Percentiles rank a stretch among this genome's conserved stretches.
phyloP scores from a whole-genome alignment of 495 filamentous ascomycete species.

The Hypoxylon trugodes region DNA sequence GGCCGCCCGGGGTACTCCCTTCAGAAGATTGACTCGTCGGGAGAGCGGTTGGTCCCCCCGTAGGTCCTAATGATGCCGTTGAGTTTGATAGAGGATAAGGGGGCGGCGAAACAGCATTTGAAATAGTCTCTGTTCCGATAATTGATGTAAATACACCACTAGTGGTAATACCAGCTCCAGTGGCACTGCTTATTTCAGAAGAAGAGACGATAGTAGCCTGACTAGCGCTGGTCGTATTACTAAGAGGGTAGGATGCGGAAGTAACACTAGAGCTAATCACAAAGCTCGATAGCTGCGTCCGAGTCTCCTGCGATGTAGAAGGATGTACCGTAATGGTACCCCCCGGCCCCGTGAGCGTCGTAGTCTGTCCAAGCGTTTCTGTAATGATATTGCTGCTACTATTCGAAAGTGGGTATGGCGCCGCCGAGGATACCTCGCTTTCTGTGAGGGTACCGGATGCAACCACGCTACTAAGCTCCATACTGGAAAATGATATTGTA shows the following conservation, averaged over 20 bases:
- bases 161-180: constrained; percentile 17
- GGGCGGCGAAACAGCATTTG: constrained; percentile 8
- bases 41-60: constrained; percentile 8
- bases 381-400: constrained; percentile 13
- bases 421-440: constrained; percentile 12
- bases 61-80: constrained; percentile 13
- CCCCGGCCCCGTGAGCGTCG: constrained; percentile 2
- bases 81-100: constrained; percentile 18
- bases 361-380: background rate
- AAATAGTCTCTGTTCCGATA: constrained; percentile 1
- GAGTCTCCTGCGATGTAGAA: background rate
- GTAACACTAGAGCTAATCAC: constrained; percentile 17
- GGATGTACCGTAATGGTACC: constrained; percentile 7
- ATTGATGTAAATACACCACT: constrained; percentile 10
- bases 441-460: constrained; percentile 33
- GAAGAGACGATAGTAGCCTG: constrained; percentile 18
- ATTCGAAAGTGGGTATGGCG: constrained; percentile 25
- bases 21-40: constrained; percentile 7
- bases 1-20: background rate
- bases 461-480: constrained; percentile 27
- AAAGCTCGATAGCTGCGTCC: constrained; percentile 1
- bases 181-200: background rate
- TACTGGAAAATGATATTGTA: constrained; percentile 19
- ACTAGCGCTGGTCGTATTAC: constrained; percentile 23
- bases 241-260: constrained; percentile 23